Percentiles rank a stretch among this genome's conserved stretches.
Conservation (phyloP, 352 stramenopile species). For the Globisporangium carolinianum region DNA sequence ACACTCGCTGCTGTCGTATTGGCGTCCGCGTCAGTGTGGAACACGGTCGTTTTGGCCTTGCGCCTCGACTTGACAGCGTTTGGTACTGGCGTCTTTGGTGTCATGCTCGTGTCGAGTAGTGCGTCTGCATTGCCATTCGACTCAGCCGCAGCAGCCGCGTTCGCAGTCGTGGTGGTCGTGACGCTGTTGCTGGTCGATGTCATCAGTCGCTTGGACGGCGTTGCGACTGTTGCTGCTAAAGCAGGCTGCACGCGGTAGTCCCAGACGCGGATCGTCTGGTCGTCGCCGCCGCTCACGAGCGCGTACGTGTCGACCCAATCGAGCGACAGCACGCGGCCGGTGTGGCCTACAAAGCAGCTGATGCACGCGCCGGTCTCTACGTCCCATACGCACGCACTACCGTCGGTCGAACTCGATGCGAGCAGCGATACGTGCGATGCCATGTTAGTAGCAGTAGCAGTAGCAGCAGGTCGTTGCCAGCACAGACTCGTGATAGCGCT, state of each 20-base stretch:
- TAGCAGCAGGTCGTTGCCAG: constrained; percentile 18
- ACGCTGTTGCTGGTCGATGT: too few relatives aligned
- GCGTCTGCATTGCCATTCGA: not conserved
- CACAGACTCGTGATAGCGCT: constrained; percentile 36
- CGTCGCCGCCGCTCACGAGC: constrained; percentile 55
- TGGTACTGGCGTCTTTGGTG: constrained; percentile 12
- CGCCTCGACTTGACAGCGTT: constrained; percentile 16
- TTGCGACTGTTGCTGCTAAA: not conserved
- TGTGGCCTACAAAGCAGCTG: constrained; percentile 36
- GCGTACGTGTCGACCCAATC: constrained; percentile 39
- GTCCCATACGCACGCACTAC: constrained; percentile 53
- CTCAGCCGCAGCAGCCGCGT: not conserved
- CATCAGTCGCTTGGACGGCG: not conserved
- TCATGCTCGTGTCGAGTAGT: not conserved
- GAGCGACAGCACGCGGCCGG: constrained; percentile 45
- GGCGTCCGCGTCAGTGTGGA: constrained; percentile 15
- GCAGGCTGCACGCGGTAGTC: constrained; percentile 24
- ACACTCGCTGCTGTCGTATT: constrained; percentile 15
- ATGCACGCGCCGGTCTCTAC: constrained; percentile 11
- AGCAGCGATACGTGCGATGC: constrained; percentile 13
- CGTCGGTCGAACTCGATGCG: constrained; percentile 47
- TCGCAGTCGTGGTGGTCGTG: not conserved
- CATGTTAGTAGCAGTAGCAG: not conserved
- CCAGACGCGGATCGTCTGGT: constrained; percentile 67
- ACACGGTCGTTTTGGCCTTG: constrained; percentile 14